A percentile compares a stretch with the other conserved stretches of the same genome.
Conservation (phyloP, 805 yeast genomes). For the Suhomyces emberorum region DNA sequence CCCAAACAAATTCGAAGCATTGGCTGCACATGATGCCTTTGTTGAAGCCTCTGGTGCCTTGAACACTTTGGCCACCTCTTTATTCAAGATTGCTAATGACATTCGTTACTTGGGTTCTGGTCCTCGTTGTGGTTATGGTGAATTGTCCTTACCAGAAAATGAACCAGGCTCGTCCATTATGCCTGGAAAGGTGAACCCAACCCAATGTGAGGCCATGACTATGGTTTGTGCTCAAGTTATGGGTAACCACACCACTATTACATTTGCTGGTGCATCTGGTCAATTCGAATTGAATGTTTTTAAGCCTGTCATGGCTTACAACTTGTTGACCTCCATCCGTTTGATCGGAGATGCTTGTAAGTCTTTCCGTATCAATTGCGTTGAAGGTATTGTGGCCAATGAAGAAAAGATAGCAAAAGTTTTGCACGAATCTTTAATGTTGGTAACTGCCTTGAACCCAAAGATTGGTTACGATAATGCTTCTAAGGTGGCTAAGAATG, state of each 20-base stretch:
- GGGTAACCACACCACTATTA: slow-evolving; percentile 39
- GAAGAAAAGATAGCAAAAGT: slow-evolving; percentile 34
- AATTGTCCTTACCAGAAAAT: slow-evolving; percentile 36
- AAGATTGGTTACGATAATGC: slow-evolving; percentile 40
- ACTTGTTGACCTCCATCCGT: slow-evolving; percentile 34
- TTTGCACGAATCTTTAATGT: slow-evolving; percentile 38
- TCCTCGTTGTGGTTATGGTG: slow-evolving; percentile 42
- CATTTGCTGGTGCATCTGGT: slow-evolving; percentile 39
- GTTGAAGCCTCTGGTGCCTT: slow-evolving; percentile 41
- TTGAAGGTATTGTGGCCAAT: slow-evolving; percentile 37
- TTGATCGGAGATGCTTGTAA: slow-evolving; percentile 33
- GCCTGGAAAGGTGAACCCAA: slow-evolving; percentile 43
- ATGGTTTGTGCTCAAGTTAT: slow-evolving; percentile 40
- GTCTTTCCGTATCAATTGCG: slow-evolving; percentile 37
- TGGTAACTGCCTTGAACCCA: slow-evolving; percentile 40
- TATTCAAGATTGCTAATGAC: slow-evolving; percentile 39
- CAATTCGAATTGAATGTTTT: slow-evolving; percentile 40
- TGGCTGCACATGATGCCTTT: slow-evolving; percentile 40
- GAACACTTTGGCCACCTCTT: slow-evolving; percentile 36
- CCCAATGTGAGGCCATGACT: slow-evolving; percentile 40
- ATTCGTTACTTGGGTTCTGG: slow-evolving; percentile 40
- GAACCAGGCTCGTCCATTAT: slow-evolving; percentile 42
- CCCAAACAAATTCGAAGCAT: slow-evolving; percentile 40
- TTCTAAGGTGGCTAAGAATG: slow-evolving; percentile 39
- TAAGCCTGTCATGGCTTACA: slow-evolving; percentile 38